Percentiles rank a stretch among this genome's conserved stretches.
Conservation (phyloP, 345 rosid species). For the Streptanthus diversifolius region DNA sequence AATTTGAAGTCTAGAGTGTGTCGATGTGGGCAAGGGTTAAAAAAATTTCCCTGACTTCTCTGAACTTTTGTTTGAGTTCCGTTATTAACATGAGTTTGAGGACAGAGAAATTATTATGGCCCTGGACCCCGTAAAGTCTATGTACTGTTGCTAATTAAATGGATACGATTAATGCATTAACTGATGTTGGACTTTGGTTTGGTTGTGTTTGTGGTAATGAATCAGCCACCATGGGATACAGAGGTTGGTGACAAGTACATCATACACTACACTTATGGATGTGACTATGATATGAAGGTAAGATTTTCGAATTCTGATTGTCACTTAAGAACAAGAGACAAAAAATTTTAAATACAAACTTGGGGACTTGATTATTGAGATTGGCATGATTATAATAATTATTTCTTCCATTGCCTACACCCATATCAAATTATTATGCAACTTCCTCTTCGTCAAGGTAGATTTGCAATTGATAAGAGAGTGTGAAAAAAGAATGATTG, state of each 20-base stretch:
- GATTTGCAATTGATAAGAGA: not conserved
- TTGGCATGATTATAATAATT: not conserved
- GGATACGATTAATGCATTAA: not conserved
- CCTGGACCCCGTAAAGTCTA: not conserved
- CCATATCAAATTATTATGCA: not conserved
- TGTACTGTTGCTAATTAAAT: not conserved
- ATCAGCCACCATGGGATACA: slow-evolving; percentile 99
- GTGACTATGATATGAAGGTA: slow-evolving; percentile 93
- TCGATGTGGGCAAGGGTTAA: not conserved
- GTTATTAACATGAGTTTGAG: not conserved
- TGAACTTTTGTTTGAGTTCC: not conserved
- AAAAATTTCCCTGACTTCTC: not conserved
- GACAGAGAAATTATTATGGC: not conserved
- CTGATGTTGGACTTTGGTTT: slow-evolving; percentile 2
- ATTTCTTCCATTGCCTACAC: no score
- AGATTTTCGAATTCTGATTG: not conserved
- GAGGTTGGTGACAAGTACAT: slow-evolving; percentile 78
- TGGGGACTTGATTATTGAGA: not conserved
- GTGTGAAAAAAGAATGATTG: not conserved
- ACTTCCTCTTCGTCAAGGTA: not conserved
- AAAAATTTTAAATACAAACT: not conserved
- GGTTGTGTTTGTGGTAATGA: slow-evolving; percentile 32
- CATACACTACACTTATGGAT: slow-evolving; percentile 95
- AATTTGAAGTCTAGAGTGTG: not conserved
- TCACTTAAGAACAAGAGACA: not conserved